phyloP scores from a whole-genome alignment of 208 protist species.

The Phytomonas sp. region DNA sequence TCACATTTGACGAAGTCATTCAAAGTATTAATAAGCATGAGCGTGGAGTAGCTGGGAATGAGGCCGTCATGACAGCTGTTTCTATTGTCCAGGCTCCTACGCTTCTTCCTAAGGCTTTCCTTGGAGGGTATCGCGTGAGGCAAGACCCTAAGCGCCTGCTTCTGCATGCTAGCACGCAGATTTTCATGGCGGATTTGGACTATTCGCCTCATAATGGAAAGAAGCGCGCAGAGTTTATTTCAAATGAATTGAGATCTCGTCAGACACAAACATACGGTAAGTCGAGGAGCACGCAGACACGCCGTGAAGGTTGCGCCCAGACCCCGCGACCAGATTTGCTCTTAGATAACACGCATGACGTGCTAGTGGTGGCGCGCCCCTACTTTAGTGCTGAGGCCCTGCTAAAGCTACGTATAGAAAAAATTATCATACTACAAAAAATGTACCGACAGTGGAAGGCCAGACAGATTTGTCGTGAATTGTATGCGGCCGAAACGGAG shows the following conservation, averaged over 20 bases:
- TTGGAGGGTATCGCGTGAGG: slow-evolving; percentile 89
- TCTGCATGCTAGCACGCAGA: slow-evolving; percentile 90
- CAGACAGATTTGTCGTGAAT: slow-evolving; percentile 41
- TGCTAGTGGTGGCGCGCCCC: slow-evolving; percentile 56
- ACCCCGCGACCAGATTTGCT: slow-evolving; percentile 66
- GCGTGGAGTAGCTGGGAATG: slow-evolving; percentile 9
- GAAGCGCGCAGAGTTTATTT: background rate
- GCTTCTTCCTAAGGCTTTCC: slow-evolving; percentile 58
- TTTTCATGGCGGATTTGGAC: slow-evolving; percentile 55
- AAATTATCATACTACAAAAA: slow-evolving; percentile 87
- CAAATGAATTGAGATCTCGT: slow-evolving; percentile 30
- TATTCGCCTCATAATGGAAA: slow-evolving; percentile 29
- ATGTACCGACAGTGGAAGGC: slow-evolving; percentile 92
- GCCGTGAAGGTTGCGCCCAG: slow-evolving; percentile 89
- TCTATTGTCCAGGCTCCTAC: slow-evolving; percentile 9
- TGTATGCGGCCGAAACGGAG: slow-evolving; percentile 49
- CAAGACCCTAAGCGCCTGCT: slow-evolving; percentile 53
- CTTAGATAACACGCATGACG: slow-evolving; percentile 55
- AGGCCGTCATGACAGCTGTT: slow-evolving; percentile 12
- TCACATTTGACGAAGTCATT: slow-evolving; percentile 63
- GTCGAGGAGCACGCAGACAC: slow-evolving; percentile 83
- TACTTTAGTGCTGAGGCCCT: slow-evolving; percentile 86
- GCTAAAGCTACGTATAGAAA: slow-evolving; percentile 50
- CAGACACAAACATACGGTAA: slow-evolving; percentile 91
- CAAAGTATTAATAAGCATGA: slow-evolving; percentile 16